These are phyloP conservation scores for Oxytropis ochrocephala DNA, from an alignment of 306 rosid species.

Conservation along the genomic window DNA sequence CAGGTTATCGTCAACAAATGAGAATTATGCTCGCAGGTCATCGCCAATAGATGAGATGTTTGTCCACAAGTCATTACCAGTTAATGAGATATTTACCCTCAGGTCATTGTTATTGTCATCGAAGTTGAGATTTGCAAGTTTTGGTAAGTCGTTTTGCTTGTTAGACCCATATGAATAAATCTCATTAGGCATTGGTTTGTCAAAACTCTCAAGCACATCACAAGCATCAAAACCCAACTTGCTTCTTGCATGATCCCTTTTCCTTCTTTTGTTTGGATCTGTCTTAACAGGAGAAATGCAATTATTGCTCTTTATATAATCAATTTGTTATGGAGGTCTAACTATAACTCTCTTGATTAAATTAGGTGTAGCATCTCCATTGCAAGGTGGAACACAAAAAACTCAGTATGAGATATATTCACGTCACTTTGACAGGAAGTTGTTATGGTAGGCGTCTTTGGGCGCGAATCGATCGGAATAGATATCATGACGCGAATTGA, in stretches of 20 bases:
- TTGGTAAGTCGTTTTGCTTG: conserved; percentile 41
- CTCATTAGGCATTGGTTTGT: conserved; percentile 30
- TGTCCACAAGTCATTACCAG: conserved; percentile 36
- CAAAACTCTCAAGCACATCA: conserved; percentile 19
- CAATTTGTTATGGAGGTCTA: conserved; percentile 58
- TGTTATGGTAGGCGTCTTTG: conserved; percentile 50
- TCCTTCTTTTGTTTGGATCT: conserved; percentile 30
- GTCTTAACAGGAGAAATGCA: conserved; percentile 58
- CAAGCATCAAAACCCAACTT: conserved; percentile 63
- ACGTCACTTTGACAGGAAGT: conserved; percentile 46
- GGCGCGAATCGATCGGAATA: conserved; percentile 41
- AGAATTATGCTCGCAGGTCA: conserved; percentile 51
- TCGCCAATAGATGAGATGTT: no score
- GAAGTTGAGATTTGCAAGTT: conserved; percentile 49
- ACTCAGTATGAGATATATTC: conserved; percentile 46
- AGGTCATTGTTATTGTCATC: conserved; percentile 30
- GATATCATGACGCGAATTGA: conserved; percentile 41
- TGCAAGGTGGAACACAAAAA: conserved; percentile 35
- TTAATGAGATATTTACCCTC: no score
- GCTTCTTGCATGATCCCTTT: conserved; percentile 40
- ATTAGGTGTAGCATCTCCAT: conserved; percentile 34
- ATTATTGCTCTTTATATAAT: conserved; percentile 56
- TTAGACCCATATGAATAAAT: conserved; percentile 41
- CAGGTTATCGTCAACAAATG: no score
- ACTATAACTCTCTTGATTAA: conserved; percentile 73